Evolutionary conservation across 345 rosid genomes (phyloP).

Genomic region (Psidium guajava): DNA sequence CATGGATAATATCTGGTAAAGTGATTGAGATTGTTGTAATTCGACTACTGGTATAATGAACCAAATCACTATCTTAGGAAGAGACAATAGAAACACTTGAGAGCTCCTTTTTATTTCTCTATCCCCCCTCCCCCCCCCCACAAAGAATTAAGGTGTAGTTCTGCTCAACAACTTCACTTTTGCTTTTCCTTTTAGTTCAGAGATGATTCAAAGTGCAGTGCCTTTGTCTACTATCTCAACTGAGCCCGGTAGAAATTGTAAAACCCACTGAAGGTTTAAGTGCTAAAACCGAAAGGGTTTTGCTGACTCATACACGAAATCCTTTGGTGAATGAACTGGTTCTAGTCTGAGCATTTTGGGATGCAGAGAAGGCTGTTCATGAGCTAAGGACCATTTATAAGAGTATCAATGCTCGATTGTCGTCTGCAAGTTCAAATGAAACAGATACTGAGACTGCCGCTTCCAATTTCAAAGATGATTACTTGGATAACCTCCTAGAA

Average conservation of each 20-base stretch:
- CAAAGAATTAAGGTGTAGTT: no score
- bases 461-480: conserved; percentile 16
- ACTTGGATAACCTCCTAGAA: conserved; percentile 34
- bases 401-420: conserved; percentile 20
- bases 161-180: no score
- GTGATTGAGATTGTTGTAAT: no score
- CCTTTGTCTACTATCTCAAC: conserved; percentile 61
- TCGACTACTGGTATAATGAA: no score
- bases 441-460: conserved; percentile 12
- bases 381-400: conserved; percentile 50
- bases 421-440: conserved; percentile 19
- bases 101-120: no score
- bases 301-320: conserved; percentile 75
- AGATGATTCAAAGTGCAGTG: conserved; percentile 80
- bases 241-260: conserved; percentile 89
- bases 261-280: conserved; percentile 68
- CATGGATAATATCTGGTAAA: no score
- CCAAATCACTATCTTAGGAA: no score
- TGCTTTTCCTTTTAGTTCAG: conserved; percentile 39
- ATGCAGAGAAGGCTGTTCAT: conserved; percentile 59
- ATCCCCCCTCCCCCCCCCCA: no score
- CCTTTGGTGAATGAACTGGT: conserved; percentile 77
- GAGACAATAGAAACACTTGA: no score
- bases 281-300: conserved; percentile 60
- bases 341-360: conserved; percentile 75